Base-by-base conservation (phyloP, 2,329 filamentous ascomycete genomes). In the Colletotrichum scovillei region DNA sequence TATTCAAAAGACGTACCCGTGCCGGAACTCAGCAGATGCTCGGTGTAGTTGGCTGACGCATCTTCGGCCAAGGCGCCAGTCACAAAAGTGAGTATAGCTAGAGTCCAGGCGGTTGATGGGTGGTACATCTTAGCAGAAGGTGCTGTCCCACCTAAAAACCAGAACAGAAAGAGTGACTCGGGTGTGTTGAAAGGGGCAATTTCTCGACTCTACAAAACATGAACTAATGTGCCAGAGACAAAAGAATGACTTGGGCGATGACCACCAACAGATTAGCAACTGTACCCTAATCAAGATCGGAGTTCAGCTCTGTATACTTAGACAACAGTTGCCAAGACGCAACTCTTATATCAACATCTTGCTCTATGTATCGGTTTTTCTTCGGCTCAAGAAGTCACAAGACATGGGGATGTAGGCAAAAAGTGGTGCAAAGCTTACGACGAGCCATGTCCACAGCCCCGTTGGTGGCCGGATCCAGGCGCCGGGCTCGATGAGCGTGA, bases 1-100 rank as follows among this genome's bases (percentile, higher is more conserved):
- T 8, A 19, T 14, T 30, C 24, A 12, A 11, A 6, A 49, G 35
- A 70, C 74, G 7, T 52, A 76, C 75, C 64, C 4, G 76, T 75
- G 46, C 70, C 71, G 3, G 76, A 76, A 55, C 74, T 76, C 6
- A 77, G 53, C 0, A 77, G 60, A 62, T 76, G 73, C 16, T 73
- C 69, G 0, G 72, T 76, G 63, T 76, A 76, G 73, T 76, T 76
- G 52, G 67, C 65, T 7, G 75, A 76, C 6, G 74, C 74, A 66
- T 69, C 67, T 9, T 72, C 71, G 3, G 72, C 74, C 14, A 74
- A 59, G 11, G 66, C 65, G 22, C 67, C 53, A 52, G 63, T 62
- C 53, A 66, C 75, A 28, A 74, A 67, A 35, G 74, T 69, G 58
- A 76, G 71, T 30, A 65, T 55, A 59, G 72, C 74, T 19, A 69